Evolutionary conservation across 441 rosid species (phyloP).

Genomic region (Gossypium schwendimanii): DNA sequence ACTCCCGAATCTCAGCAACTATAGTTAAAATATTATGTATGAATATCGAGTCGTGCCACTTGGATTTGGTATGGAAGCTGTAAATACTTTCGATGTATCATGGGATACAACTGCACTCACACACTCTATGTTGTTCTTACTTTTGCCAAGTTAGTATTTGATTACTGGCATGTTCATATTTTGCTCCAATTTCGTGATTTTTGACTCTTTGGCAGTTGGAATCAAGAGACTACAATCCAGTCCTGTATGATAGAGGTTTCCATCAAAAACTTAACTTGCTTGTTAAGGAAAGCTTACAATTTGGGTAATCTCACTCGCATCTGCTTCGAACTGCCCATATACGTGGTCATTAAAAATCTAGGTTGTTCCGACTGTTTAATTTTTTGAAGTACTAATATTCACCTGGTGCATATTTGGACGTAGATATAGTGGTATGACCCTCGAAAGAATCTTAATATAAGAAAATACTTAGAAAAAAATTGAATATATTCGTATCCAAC

Average conservation of each 20-base stretch:
- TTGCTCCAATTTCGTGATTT: slow-evolving; percentile 9
- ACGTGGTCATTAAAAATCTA: neutral
- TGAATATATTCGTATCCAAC: neutral
- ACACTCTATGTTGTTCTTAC: neutral
- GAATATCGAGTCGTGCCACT: neutral
- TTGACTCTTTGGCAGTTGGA: slow-evolving; percentile 45
- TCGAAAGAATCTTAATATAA: neutral
- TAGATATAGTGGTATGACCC: neutral
- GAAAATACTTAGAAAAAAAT: neutral
- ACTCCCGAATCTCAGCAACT: neutral
- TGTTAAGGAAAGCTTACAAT: slow-evolving; percentile 66
- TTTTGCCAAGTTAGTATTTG: neutral
- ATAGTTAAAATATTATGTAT: neutral
- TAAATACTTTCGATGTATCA: no score
- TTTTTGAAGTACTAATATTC: neutral
- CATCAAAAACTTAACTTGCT: slow-evolving; percentile 66
- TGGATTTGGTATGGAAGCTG: neutral
- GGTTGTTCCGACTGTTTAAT: neutral
- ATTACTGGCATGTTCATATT: neutral
- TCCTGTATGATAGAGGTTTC: slow-evolving; percentile 71
- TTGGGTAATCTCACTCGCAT: slow-evolving; percentile 40
- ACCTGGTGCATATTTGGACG: neutral
- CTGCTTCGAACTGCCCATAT: neutral
- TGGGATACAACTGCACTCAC: no score
- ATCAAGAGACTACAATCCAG: slow-evolving; percentile 62